Percentiles rank a stretch among this genome's conserved stretches.
These are phyloP conservation scores for Chenopodium berlandieri DNA, from an alignment of 148 eudicot genomes.

Conservation along the genomic window DNA sequence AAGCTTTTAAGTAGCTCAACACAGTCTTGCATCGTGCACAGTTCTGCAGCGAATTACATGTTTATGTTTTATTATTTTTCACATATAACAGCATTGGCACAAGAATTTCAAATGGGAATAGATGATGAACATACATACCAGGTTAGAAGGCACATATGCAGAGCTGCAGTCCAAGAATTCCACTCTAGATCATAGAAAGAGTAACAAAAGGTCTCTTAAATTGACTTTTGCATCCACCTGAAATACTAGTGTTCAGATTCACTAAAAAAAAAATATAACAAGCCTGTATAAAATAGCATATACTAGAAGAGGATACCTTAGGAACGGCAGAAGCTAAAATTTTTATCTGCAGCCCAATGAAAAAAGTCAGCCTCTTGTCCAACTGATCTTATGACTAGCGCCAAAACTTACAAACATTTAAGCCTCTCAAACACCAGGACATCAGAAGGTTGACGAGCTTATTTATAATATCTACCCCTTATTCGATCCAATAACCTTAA, in stretches of 20 bases:
- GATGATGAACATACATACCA: not conserved
- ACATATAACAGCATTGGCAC: not conserved
- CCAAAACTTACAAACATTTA: conserved; percentile 11
- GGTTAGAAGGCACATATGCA: not conserved
- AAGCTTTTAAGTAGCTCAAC: too few relatives aligned
- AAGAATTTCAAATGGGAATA: not conserved
- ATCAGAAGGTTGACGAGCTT: conserved; percentile 4
- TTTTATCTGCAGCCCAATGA: conserved; percentile 8
- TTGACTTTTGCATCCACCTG: conserved; percentile 3
- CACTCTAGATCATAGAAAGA: not conserved
- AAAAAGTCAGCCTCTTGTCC: not conserved
- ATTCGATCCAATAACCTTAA: conserved; percentile 44
- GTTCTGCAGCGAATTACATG: not conserved
- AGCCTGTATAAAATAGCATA: not conserved
- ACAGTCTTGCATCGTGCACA: too few relatives aligned
- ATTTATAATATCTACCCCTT: conserved; percentile 11
- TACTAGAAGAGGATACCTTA: conserved; percentile 12
- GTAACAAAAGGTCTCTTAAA: conserved; percentile 7
- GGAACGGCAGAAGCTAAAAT: not conserved
- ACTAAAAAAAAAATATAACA: not conserved
- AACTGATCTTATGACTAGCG: not conserved
- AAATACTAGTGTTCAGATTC: not conserved
- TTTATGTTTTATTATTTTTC: not conserved
- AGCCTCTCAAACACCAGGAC: not conserved
- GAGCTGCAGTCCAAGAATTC: conserved; percentile 2